Base-by-base conservation (phyloP, 352 stramenopile genomes). In the Pythium diclinum region DNA sequence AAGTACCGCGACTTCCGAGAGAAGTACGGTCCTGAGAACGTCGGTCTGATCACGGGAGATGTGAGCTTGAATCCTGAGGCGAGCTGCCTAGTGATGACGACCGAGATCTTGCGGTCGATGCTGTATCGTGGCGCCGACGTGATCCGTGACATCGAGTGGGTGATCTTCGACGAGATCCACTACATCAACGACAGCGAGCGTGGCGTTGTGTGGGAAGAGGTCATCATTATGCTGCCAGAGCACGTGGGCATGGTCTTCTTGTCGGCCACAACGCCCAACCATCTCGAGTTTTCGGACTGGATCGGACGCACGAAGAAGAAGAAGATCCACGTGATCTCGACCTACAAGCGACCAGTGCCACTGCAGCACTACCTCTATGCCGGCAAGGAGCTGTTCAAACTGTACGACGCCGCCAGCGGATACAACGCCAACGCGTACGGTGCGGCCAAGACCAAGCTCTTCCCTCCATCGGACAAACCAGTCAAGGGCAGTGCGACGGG, bases 221-320 rank as follows among this genome's bases (percentile, higher is more conserved):
- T 98, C 28, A 99, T 99, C 60, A 99, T 99, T 71, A 98, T 99
- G 91, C 80, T 99, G 7, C 96, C 96, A 6, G 81, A 97, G 34
- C 94, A 99, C 67, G 96, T 99, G 9, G 96, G 95, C 30, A 91
- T 99, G 73, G 95, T 99, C 8, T 99, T 99, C 74, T 74, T 99
- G 4, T 99, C 95, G 17, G 98, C 98, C 9, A 99, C 98, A 14
- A 99, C 96, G 38, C 97, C 97, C 14, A 99, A 99, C 69, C 98
- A 98, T 53, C 87, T 98, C 59, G 96, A 99, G 73, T 99, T 99
- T 64, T 97, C 90, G 14, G 96, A 99, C 67, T 99, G 98, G 98
- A 99, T 99, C 65, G 97, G 97, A 7, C 81, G 95, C 28, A 99
- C 94, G 0, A 99, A 99, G 76, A 89, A 93, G 56, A 87, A 91